Percentiles rank a stretch among this genome's conserved stretches.
Conservation (phyloP, 129 eudicot genomes). For the Escallonia rubra region DNA sequence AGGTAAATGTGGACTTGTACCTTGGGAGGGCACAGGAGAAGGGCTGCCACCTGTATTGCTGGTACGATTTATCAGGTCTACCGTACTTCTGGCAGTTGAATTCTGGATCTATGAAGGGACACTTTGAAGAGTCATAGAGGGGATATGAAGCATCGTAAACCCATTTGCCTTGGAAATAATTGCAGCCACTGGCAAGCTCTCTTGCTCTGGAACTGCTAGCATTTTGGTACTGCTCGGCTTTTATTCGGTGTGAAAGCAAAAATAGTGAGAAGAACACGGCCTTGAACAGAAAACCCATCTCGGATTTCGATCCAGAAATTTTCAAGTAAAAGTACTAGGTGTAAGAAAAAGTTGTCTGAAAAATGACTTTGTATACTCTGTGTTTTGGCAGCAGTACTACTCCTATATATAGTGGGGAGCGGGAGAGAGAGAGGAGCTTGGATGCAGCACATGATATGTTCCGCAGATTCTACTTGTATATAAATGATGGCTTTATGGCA, state of each 20-base stretch:
- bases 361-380: conserved; percentile 2
- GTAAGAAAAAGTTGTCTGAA: conserved; percentile 7
- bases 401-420: neutral
- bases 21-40: conserved; percentile 58
- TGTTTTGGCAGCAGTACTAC: no score
- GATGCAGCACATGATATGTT: neutral
- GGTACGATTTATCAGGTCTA: conserved; percentile 60
- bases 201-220: neutral
- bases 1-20: conserved; percentile 9
- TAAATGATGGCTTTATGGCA: no score
- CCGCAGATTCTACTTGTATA: neutral
- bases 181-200: conserved; percentile 27
- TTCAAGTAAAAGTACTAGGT: neutral
- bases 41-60: conserved; percentile 82
- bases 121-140: conserved; percentile 57
- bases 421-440: neutral
- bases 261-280: conserved; percentile 16
- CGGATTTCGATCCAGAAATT: neutral
- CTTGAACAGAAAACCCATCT: conserved; percentile 20
- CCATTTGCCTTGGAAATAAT: conserved; percentile 72
- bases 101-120: conserved; percentile 71
- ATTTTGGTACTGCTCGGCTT: conserved; percentile 7
- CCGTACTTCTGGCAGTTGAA: conserved; percentile 61
- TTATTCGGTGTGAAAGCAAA: conserved; percentile 6
- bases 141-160: conserved; percentile 77